Conservation (phyloP, 345 rosid species). For the Psidium friedrichsthalianum region DNA sequence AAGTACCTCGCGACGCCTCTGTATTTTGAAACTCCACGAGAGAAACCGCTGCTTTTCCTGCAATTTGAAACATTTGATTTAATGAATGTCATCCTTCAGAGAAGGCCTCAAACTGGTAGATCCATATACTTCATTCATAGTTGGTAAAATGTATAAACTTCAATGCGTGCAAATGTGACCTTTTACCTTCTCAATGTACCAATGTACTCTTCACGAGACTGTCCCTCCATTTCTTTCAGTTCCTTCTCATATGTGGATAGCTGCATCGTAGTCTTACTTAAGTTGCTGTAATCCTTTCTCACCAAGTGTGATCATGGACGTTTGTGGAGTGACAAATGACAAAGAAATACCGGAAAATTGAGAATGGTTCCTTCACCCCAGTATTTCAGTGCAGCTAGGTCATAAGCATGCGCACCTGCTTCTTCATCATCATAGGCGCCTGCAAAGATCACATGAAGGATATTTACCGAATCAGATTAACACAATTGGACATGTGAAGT, state of each 20-base stretch:
- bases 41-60: constrained; percentile 95
- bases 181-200: constrained; percentile 77
- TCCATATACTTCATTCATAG: not conserved
- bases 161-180: not conserved
- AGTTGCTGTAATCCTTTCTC: not conserved
- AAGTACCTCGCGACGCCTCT: constrained; percentile 87
- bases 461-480: not conserved
- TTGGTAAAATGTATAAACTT: not conserved
- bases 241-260: constrained; percentile 41
- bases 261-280: constrained; percentile 16
- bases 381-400: constrained; percentile 85
- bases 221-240: constrained; percentile 69
- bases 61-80: not conserved
- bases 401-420: constrained; percentile 90
- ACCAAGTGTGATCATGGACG: not conserved
- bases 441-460: constrained; percentile 1
- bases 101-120: not conserved
- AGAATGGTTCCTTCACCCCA: constrained; percentile 88
- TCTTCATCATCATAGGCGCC: constrained; percentile 92
- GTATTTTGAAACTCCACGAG: constrained; percentile 90
- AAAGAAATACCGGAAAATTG: constrained; percentile 38
- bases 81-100: not conserved
- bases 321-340: constrained; percentile 11
- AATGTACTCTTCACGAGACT: constrained; percentile 76
- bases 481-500: not conserved